A percentile compares a stretch with the other conserved stretches of the same genome.
These are phyloP conservation scores for Acanthamoeba castellanii DNA, from an alignment of 208 protist genomes.

Conservation along the genomic window DNA sequence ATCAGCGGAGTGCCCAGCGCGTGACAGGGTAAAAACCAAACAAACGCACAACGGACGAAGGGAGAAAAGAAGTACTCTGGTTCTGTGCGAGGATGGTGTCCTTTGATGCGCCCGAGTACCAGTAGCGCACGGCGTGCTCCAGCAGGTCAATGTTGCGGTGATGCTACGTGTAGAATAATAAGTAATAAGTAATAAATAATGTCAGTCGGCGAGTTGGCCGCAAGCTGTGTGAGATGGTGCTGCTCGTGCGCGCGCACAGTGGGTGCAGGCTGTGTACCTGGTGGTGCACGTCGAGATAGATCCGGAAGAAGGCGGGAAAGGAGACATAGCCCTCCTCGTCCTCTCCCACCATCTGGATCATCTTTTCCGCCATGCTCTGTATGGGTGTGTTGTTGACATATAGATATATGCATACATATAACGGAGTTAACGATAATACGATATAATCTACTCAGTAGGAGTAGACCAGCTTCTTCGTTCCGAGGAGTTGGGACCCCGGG, in stretches of 20 bases:
- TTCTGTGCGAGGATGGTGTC: not conserved
- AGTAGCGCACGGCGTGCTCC: not conserved
- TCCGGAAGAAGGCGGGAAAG: not conserved
- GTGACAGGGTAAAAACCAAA: not conserved
- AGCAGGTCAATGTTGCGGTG: not conserved
- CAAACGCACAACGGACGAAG: not conserved
- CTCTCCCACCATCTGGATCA: not conserved
- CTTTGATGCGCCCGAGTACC: not conserved
- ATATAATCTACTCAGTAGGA: no score
- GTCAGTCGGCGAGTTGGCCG: no score
- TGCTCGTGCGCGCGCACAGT: no score
- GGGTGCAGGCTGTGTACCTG: not conserved
- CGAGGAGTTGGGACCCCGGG: no score
- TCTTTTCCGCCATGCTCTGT: not conserved
- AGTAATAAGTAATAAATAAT: not conserved
- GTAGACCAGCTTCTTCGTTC: no score
- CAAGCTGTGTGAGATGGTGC: no score
- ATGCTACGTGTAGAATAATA: not conserved
- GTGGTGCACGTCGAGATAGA: not conserved
- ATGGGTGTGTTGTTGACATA: not conserved
- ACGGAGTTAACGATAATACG: not conserved
- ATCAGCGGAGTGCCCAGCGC: not conserved
- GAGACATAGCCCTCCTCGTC: not conserved
- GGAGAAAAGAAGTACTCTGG: not conserved
- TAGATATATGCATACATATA: no score